Conservation (phyloP, 768 basidiomycete species). For the Boletus reticuloceps region DNA sequence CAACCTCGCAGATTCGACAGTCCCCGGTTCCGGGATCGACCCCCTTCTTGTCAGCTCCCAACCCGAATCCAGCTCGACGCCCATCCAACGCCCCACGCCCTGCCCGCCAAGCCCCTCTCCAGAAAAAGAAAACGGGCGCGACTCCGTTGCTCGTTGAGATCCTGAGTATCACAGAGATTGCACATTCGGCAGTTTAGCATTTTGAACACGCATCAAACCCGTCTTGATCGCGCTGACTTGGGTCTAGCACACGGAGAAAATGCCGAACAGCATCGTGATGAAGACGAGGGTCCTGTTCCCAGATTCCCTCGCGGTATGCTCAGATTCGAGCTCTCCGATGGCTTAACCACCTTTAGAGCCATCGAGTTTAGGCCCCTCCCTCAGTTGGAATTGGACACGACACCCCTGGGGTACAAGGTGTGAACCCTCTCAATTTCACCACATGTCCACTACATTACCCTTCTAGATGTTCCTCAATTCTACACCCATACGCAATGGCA, state of each 20-base stretch:
- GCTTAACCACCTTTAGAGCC: conserved; percentile 61
- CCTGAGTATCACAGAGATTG: conserved; percentile 76
- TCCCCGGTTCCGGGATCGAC: conserved; percentile 62
- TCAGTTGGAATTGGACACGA: conserved; percentile 67
- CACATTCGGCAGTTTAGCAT: conserved; percentile 79
- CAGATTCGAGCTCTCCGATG: conserved; percentile 74
- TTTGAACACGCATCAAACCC: conserved; percentile 62
- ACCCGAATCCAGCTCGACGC: conserved; percentile 7
- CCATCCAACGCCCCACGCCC: not conserved
- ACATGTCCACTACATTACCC: not conserved
- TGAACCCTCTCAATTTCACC: not conserved
- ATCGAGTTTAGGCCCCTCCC: conserved; percentile 75
- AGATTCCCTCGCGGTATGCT: conserved; percentile 83
- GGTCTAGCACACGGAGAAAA: conserved; percentile 37
- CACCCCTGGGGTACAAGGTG: conserved; percentile 84
- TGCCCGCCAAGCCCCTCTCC: conserved; percentile 4
- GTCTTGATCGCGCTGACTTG: conserved; percentile 56
- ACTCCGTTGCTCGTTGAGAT: conserved; percentile 73
- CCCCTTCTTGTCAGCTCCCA: conserved; percentile 17
- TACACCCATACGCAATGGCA: conserved; percentile 63
- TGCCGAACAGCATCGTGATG: conserved; percentile 47
- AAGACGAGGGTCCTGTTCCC: conserved; percentile 74
- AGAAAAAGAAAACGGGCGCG: conserved; percentile 30
- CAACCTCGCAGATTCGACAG: conserved; percentile 68
- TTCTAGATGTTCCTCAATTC: conserved; percentile 67